phyloP scores from a whole-genome alignment of 768 basidiomycete genomes.

The Goffeauzyma gilvescens region DNA sequence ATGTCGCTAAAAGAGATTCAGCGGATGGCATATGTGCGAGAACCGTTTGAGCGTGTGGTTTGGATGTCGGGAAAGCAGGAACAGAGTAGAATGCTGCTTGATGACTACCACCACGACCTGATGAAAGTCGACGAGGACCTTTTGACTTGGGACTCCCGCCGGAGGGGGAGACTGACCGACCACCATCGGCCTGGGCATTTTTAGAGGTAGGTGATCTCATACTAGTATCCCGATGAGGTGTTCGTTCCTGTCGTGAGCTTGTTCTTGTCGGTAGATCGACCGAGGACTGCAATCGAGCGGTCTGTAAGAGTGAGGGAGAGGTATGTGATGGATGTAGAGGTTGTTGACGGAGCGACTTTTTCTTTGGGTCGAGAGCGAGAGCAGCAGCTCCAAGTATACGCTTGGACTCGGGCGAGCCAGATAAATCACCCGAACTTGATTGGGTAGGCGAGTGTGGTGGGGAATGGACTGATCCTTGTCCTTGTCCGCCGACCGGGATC shows the following conservation, averaged over 20 bases:
- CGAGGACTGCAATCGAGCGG: conserved; percentile 1
- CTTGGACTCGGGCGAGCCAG: too few species aligned
- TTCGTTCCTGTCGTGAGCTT: too few species aligned
- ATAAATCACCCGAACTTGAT: too few species aligned
- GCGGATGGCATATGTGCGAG: conserved; percentile 20
- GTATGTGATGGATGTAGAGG: conserved; percentile 7
- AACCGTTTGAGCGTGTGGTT: conserved; percentile 6
- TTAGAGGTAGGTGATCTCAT: too few species aligned
- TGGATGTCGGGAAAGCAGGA: conserved; percentile 19
- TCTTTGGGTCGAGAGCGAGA: too few species aligned
- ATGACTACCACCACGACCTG: neutral
- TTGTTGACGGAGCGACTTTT: neutral
- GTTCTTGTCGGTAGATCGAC: neutral
- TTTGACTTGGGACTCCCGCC: neutral
- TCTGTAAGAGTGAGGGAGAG: conserved; percentile 1
- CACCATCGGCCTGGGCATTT: too few species aligned
- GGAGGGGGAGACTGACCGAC: too few species aligned
- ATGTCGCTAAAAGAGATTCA: conserved; percentile 44
- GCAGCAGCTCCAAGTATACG: too few species aligned
- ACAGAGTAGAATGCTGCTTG: conserved; percentile 19
- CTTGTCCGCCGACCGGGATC: too few species aligned
- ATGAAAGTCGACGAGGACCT: neutral
- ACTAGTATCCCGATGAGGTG: too few species aligned
- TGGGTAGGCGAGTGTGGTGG: too few species aligned
- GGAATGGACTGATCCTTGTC: too few species aligned